phyloP scores from a whole-genome alignment of 805 yeast species.

The Spathaspora gorwiae region DNA sequence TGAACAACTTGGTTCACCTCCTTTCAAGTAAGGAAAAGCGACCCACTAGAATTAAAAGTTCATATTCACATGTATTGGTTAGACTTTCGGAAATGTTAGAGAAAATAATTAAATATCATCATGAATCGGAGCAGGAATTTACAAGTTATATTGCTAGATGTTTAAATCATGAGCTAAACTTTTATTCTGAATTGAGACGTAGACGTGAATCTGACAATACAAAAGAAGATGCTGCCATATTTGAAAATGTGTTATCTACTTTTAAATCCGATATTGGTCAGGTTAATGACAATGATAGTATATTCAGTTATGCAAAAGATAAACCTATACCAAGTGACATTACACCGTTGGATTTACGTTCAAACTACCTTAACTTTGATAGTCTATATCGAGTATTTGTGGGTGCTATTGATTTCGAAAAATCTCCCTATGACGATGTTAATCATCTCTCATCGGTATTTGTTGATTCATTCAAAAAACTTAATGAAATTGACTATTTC shows the following conservation, averaged over 20 bases:
- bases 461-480: conserved; percentile 3
- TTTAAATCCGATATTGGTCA: conserved; percentile 4
- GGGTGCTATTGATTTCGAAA: neutral
- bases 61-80: conserved; percentile 13
- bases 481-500: conserved; percentile 1
- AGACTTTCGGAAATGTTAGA: conserved; percentile 13
- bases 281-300: conserved; percentile 13
- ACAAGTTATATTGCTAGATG: conserved; percentile 12
- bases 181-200: conserved; percentile 13
- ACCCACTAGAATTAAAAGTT: conserved; percentile 13
- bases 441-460: conserved; percentile 1
- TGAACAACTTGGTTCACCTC: neutral
- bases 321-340: neutral
- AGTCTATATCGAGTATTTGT: conserved; percentile 1
- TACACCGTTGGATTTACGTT: conserved; percentile 12
- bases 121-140: conserved; percentile 14
- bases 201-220: conserved; percentile 11
- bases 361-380: conserved; percentile 15
- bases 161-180: conserved; percentile 14
- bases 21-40: neutral
- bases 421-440: neutral
- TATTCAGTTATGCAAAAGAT: conserved; percentile 15
- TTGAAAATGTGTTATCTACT: conserved; percentile 17
- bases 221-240: conserved; percentile 18
- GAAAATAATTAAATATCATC: conserved; percentile 11